A percentile compares a stretch with the other conserved stretches of the same genome.
Evolutionary conservation across 306 rosid genomes (phyloP).

Genomic region (Elaeagnus macrophylla): DNA sequence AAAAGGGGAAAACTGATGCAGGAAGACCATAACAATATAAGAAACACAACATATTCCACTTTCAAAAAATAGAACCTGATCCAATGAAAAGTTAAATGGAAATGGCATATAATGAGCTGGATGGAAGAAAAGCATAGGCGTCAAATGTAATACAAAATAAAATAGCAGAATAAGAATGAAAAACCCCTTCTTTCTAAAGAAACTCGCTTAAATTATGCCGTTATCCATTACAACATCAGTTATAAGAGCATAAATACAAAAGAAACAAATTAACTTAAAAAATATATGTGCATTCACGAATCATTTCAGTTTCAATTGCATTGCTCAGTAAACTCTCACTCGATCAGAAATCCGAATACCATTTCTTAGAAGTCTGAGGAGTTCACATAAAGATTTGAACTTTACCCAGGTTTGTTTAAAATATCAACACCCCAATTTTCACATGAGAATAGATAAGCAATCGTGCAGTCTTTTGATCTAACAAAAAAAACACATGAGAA

Average conservation of each 20-base stretch:
- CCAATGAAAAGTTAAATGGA: constrained; percentile 10
- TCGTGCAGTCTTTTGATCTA: too few species aligned
- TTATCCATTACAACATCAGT: constrained; percentile 23
- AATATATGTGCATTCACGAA: constrained; percentile 9
- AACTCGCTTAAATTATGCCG: constrained; percentile 21
- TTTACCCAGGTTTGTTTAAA: neutral
- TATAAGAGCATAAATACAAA: constrained; percentile 16
- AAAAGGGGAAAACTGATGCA: neutral
- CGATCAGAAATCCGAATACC: constrained; percentile 10
- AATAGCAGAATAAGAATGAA: constrained; percentile 21
- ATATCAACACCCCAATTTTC: neutral
- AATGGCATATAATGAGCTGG: constrained; percentile 22
- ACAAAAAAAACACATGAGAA: neutral
- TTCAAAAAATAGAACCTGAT: constrained; percentile 7
- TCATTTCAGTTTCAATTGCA: constrained; percentile 12
- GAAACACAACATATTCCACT: constrained; percentile 1
- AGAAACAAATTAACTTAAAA: constrained; percentile 1
- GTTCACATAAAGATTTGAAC: constrained; percentile 4
- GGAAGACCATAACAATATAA: neutral
- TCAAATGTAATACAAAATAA: constrained; percentile 17
- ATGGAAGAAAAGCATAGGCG: constrained; percentile 22
- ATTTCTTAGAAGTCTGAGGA: constrained; percentile 4
- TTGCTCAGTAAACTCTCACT: constrained; percentile 8
- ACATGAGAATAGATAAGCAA: too few species aligned
- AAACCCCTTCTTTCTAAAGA: constrained; percentile 13